A percentile compares a stretch with the other conserved stretches of the same genome.
Conservation (phyloP, 352 stramenopile species). For the Thalassiosira mediterranea region DNA sequence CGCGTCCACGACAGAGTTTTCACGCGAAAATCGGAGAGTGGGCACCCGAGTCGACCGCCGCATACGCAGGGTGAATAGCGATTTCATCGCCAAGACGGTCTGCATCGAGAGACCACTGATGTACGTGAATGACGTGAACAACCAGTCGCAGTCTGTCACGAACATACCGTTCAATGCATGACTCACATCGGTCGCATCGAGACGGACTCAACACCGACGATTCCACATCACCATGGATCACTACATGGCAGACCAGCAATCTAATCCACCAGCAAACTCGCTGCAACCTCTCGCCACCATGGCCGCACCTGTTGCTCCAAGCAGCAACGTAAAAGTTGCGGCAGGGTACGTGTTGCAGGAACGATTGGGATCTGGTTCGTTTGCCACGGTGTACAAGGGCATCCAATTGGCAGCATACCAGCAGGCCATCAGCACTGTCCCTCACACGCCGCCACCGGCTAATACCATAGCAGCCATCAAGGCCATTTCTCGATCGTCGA, state of each 20-base stretch:
- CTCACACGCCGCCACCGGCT: background rate
- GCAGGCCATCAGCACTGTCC: conserved; percentile 15
- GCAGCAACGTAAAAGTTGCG: conserved; percentile 55
- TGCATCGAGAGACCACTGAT: too few relatives aligned
- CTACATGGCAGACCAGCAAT: conserved; percentile 1
- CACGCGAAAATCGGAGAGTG: conserved; percentile 1
- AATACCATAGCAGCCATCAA: conserved; percentile 92
- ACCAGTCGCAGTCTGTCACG: too few relatives aligned
- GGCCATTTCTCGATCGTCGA: conserved; percentile 87
- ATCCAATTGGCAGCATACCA: conserved; percentile 44
- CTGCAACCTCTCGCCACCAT: conserved; percentile 29
- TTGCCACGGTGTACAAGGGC: conserved; percentile 88
- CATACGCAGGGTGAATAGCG: too few relatives aligned
- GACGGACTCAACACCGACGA: too few relatives aligned
- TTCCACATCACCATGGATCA: too few relatives aligned
- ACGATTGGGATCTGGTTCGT: conserved; percentile 91
- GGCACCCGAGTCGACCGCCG: too few relatives aligned
- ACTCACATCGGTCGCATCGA: too few relatives aligned
- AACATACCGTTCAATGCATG: too few relatives aligned
- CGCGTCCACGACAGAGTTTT: background rate
- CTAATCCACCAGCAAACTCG: conserved; percentile 1
- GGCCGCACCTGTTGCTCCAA: conserved; percentile 15
- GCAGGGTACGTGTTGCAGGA: conserved; percentile 88
- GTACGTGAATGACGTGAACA: too few relatives aligned
- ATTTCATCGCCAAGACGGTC: too few relatives aligned